Conservation (phyloP, 2,329 filamentous ascomycete genomes). For the Botrytis medusae region DNA sequence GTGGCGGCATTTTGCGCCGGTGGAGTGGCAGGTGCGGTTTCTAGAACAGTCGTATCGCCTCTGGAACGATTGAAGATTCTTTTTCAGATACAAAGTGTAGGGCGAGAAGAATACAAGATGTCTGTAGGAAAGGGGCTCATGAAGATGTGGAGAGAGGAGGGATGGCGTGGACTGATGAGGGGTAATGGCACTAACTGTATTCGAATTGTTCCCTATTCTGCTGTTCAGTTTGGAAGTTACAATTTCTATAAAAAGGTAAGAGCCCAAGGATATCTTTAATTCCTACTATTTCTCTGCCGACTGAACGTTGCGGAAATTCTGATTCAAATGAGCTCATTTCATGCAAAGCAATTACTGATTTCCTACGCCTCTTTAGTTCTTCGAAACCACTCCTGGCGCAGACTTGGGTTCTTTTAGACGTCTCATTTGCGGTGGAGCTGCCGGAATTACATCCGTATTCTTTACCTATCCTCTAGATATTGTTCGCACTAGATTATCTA, state of each 20-base stretch:
- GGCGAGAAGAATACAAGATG: slow-evolving; percentile 88
- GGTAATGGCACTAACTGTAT: slow-evolving; percentile 99
- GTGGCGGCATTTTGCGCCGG: slow-evolving; percentile 91
- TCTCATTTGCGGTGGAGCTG: slow-evolving; percentile 84
- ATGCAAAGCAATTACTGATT: slow-evolving; percentile 15
- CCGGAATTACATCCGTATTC: slow-evolving; percentile 92
- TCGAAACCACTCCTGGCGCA: slow-evolving; percentile 72
- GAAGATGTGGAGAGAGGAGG: slow-evolving; percentile 98
- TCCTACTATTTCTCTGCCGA: not conserved
- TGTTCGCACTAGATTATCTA: slow-evolving; percentile 90
- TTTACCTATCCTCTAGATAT: slow-evolving; percentile 97
- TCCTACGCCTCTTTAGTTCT: slow-evolving; percentile 53
- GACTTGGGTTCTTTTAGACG: slow-evolving; percentile 73
- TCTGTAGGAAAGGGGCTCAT: slow-evolving; percentile 82
- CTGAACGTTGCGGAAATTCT: not conserved
- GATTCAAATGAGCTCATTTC: not conserved
- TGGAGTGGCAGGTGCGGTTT: slow-evolving; percentile 94
- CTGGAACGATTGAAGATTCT: slow-evolving; percentile 95
- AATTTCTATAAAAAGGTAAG: slow-evolving; percentile 92
- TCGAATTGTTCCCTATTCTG: slow-evolving; percentile 95
- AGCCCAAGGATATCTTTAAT: slow-evolving; percentile 24
- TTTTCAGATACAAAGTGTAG: slow-evolving; percentile 92
- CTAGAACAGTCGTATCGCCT: slow-evolving; percentile 92
- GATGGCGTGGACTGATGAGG: slow-evolving; percentile 95
- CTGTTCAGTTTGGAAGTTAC: slow-evolving; percentile 97